Evolutionary conservation across 75 land plant genomes (phyloP).

Genomic region (Pseudotsuga menziesii): DNA sequence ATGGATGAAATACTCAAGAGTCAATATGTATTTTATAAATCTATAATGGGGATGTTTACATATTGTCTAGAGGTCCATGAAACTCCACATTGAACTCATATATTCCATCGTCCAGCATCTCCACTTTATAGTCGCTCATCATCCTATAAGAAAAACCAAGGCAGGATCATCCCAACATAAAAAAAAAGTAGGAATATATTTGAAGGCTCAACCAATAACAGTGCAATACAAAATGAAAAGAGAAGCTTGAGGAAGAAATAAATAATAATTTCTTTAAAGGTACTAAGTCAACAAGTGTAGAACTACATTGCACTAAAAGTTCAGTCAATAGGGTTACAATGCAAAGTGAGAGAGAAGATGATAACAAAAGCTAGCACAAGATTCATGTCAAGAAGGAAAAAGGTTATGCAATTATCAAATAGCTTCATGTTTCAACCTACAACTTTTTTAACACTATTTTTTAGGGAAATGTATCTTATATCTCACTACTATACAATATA

Average conservation of each 20-base stretch:
- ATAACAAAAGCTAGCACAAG: not conserved
- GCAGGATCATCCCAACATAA: slow-evolving; percentile 5
- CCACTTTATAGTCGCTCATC: slow-evolving; percentile 98
- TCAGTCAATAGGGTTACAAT: not conserved
- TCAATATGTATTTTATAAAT: no score
- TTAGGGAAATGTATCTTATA: no score
- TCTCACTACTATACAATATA: no score
- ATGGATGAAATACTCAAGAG: not conserved
- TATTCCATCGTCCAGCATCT: slow-evolving; percentile 91
- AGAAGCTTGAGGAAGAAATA: no score
- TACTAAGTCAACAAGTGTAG: no score
- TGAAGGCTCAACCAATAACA: no score
- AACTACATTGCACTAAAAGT: no score
- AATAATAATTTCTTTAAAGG: no score
- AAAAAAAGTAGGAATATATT: not conserved
- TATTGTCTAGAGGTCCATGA: slow-evolving; percentile 86
- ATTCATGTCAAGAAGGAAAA: not conserved
- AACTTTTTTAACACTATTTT: no score
- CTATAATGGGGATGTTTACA: slow-evolving; percentile 7
- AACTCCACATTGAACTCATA: slow-evolving; percentile 82
- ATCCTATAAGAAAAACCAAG: slow-evolving; percentile 41
- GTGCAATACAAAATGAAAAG: no score
- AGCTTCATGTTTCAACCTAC: no score
- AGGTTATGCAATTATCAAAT: no score
- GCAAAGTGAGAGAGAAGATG: not conserved